Evolutionary conservation across 78 protist genomes (phyloP).

Genomic region (Planoprotostelium fungivorum): DNA sequence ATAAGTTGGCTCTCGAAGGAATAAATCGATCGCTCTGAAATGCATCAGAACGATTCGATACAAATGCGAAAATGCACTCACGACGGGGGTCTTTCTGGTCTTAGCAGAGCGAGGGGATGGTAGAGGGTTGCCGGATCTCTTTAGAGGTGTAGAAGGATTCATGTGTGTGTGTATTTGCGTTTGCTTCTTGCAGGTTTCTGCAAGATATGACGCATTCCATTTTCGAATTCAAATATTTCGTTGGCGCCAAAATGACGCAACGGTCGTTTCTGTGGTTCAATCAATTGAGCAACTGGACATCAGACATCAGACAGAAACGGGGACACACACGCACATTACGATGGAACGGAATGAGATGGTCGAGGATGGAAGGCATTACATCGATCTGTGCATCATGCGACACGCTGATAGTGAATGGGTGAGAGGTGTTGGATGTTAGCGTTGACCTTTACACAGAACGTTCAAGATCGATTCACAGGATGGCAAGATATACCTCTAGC

Average conservation of each 20-base stretch:
- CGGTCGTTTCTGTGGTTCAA: too few relatives aligned
- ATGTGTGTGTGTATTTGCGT: neutral
- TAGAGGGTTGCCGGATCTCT: neutral
- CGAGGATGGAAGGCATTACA: too few relatives aligned
- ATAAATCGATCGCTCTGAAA: neutral
- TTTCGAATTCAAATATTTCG: too few relatives aligned
- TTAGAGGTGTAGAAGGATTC: neutral
- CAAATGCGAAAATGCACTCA: neutral
- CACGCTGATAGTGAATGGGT: neutral
- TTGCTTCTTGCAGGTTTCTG: neutral
- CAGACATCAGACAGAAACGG: too few relatives aligned
- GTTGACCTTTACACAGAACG: conserved; percentile 82
- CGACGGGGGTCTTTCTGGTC: neutral
- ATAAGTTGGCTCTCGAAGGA: neutral
- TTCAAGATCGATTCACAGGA: conserved; percentile 87
- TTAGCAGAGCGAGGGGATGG: neutral
- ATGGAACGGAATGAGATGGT: too few relatives aligned
- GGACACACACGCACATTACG: too few relatives aligned
- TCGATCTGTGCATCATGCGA: too few relatives aligned
- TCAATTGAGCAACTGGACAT: too few relatives aligned
- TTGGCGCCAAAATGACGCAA: neutral
- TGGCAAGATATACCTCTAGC: conserved; percentile 90
- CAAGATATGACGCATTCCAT: too few relatives aligned
- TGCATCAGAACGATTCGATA: neutral
- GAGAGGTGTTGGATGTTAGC: too few relatives aligned